Base-by-base conservation (phyloP, 805 yeast species). In the Candida takata region DNA sequence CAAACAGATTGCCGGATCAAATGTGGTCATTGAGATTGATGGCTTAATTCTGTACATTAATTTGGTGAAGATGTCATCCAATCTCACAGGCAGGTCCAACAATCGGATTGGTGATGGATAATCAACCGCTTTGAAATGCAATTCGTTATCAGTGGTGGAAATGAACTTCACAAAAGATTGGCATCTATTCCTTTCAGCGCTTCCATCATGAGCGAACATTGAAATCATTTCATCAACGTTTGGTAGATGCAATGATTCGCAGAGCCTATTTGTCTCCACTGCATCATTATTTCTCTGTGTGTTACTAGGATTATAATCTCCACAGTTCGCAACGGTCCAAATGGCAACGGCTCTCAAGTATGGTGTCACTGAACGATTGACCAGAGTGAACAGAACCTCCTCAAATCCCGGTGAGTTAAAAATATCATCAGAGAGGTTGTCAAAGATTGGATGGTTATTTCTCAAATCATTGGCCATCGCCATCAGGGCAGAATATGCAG, bases 1-100 rank as follows among this genome's bases (percentile, higher is more conserved):
- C 36, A 90, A 60, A 51, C 98, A 90, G 8, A 90, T 64, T 0
- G 95, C 95, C 0, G 95, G 92, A 44, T 88, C 95, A 4, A 60
- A 42, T 0, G 69, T 64, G 13, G 69, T 21, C 64, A 67, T 48
- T 54, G 60, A 16, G 11, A 63, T 62, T 29, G 60, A 54, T 16
- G 61, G 62, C 31, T 61, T 59, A 18, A 65, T 66, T 49, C 62
- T 65, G 43, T 74, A 71, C 37, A 74, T 65, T 36, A 72, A 64
- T 25, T 71, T 64, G 4, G 84, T 78, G 60, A 82, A 84, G 43
- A 86, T 77, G 26, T 63, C 65, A 51, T 82, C 88, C 41, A 85
- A 58, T 34, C 82, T 67, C 3, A 61, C 55, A 0, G 96, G 96
- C 13, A 87, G 64, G 23, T 70, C 64, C 16, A 82, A 65, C 33